These are phyloP conservation scores for Diaporthe caulivora DNA, from an alignment of 2,329 filamentous ascomycete genomes.

Conservation along the genomic window DNA sequence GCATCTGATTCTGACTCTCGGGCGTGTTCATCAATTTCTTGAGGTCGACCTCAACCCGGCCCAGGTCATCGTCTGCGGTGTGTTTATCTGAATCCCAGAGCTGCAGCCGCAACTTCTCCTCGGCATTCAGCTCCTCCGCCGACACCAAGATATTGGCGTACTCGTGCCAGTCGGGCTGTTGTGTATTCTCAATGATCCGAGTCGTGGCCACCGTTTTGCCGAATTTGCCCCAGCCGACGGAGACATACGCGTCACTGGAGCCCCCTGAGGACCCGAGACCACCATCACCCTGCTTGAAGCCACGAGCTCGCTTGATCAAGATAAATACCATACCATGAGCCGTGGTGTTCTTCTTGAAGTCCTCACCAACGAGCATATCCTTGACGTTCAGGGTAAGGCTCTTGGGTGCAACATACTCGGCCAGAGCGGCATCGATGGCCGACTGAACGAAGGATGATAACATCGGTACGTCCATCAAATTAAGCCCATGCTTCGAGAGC, in stretches of 20 bases:
- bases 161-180: slow-evolving; percentile 79
- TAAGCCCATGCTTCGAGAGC: slow-evolving; percentile 75
- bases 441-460: slow-evolving; percentile 82
- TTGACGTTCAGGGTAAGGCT: slow-evolving; percentile 80
- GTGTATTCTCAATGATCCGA: slow-evolving; percentile 73
- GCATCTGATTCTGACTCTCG: slow-evolving; percentile 72
- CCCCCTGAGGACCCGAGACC: slow-evolving; percentile 72
- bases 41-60: slow-evolving; percentile 77
- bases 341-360: slow-evolving; percentile 81
- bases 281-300: slow-evolving; percentile 79
- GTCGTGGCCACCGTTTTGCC: slow-evolving; percentile 77
- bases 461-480: slow-evolving; percentile 81
- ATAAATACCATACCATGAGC: slow-evolving; percentile 75
- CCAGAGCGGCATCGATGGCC: slow-evolving; percentile 78
- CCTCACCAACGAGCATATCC: slow-evolving; percentile 82
- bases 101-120: slow-evolving; percentile 76
- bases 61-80: slow-evolving; percentile 80
- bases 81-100: slow-evolving; percentile 82
- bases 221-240: slow-evolving; percentile 83
- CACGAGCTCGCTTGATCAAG: slow-evolving; percentile 74
- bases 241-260: slow-evolving; percentile 78
- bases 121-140: slow-evolving; percentile 78
- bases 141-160: slow-evolving; percentile 77
- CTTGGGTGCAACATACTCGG: slow-evolving; percentile 82
- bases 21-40: slow-evolving; percentile 72